Evolutionary conservation across 1,284 basidiomycete genomes (phyloP).

Genomic region (Cryptococcus sp.): DNA sequence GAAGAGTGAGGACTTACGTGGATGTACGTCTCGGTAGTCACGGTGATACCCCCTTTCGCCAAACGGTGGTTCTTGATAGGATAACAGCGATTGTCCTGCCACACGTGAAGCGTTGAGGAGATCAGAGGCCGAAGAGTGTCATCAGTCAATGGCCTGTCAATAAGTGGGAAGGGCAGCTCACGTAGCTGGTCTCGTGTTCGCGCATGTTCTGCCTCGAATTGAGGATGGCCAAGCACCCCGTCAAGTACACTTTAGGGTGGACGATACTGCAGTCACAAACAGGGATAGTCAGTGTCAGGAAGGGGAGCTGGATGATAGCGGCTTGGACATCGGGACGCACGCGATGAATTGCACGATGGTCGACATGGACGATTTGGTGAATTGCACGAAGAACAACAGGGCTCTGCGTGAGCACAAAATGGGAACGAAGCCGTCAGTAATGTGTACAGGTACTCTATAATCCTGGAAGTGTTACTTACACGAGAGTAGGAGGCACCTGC

Average conservation of each 20-base stretch:
- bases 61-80: not conserved
- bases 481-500: slow-evolving; percentile 18
- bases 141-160: too few species aligned
- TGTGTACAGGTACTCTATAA: not conserved
- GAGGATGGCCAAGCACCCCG: slow-evolving; percentile 14
- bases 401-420: not conserved
- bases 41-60: slow-evolving; percentile 1
- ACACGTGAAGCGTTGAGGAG: not conserved
- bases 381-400: slow-evolving; percentile 14
- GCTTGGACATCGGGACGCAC: not conserved
- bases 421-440: not conserved
- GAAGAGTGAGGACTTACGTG: slow-evolving; percentile 1
- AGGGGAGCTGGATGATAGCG: not conserved
- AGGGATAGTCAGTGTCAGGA: not conserved
- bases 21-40: slow-evolving; percentile 12
- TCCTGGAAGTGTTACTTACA: slow-evolving; percentile 1
- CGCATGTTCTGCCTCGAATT: slow-evolving; percentile 14
- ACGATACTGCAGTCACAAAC: slow-evolving; percentile 5
- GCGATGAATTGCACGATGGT: slow-evolving; percentile 19
- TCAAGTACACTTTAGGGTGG: slow-evolving; percentile 20
- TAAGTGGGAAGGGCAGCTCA: not conserved
- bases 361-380: slow-evolving; percentile 13
- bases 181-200: slow-evolving; percentile 9
- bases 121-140: not conserved
- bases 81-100: slow-evolving; percentile 4